Base-by-base conservation (phyloP, 257 asterid genomes). In the Gentiana macrophylla region DNA sequence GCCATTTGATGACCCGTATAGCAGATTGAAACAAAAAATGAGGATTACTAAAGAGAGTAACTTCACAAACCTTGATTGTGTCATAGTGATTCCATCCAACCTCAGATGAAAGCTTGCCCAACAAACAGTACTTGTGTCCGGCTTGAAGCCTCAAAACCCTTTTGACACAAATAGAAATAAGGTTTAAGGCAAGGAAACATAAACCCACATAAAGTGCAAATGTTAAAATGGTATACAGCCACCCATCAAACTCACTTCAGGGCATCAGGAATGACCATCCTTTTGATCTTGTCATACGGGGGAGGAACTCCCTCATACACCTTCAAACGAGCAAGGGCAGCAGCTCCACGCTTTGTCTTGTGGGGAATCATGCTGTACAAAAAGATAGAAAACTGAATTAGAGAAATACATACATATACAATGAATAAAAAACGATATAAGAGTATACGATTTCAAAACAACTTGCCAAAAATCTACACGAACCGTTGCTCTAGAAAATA, bases 121-220 rank as follows among this genome's bases (percentile, higher is more conserved):
- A 59, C 75, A 83, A 63, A 57, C 94, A 86, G 69, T 80, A 86
- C 59, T 86, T 86, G 60, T 86, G 95, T 8, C 95, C 90, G 62
- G 95, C 86, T 65, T 83, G 89, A 12, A 86, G 94, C 80, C 94
- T 83, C 90, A 86, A 69, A 12, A 86, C 95, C 90, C 95, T 86
- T 24, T 24, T 24, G 37, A 32, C 80, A 67, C 46, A 41, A 4
- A 41, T 41, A 41, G 46, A 41, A 41, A 41, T 10, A 41, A 41
- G 46, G 46, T 41, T 24, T 5, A 41, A 5, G 46, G 10, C 46
- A 41, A 5, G 46, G 46, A 41, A 5, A 41, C 11, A 10, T 10
- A 41, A 41, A 41, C 46, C 46, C 46, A 5, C 9, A 10, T 5
- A 4, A 3, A 10, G 46, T 7, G 2, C 6, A 10, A 41, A 41